A percentile compares a stretch with the other conserved stretches of the same genome.
Conservation (phyloP, 2,329 filamentous ascomycete species). For the Calonectria multiphialidica region DNA sequence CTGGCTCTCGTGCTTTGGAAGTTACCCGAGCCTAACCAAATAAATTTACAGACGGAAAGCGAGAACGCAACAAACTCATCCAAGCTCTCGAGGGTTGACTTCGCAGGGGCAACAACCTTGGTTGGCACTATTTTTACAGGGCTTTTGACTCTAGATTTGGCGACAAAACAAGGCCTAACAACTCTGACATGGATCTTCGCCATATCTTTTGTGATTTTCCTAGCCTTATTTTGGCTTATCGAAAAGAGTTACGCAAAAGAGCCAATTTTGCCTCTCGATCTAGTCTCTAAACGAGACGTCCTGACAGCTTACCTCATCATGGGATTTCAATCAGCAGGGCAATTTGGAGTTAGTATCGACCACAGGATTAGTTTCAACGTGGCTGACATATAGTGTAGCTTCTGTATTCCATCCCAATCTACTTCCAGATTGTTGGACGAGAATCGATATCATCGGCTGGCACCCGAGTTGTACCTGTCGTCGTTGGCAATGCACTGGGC, state of each 20-base stretch:
- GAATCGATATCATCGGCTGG: conserved; percentile 17
- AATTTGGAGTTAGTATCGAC: conserved; percentile 15
- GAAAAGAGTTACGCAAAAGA: conserved; percentile 12
- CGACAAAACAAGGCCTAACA: neutral
- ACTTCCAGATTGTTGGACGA: conserved; percentile 17
- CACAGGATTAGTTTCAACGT: neutral
- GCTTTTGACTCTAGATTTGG: neutral
- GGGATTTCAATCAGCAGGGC: conserved; percentile 15
- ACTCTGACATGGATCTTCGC: neutral
- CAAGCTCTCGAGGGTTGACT: conserved; percentile 7
- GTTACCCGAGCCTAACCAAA: neutral
- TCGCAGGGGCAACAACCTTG: conserved; percentile 4
- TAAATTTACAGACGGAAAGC: neutral
- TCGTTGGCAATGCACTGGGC: conserved; percentile 19
- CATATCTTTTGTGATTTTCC: neutral
- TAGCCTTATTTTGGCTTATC: neutral
- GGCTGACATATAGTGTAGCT: neutral
- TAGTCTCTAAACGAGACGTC: conserved; percentile 10
- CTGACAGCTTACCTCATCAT: conserved; percentile 11
- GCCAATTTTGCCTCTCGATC: conserved; percentile 15
- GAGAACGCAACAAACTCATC: neutral
- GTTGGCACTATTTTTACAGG: conserved; percentile 3
- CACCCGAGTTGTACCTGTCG: conserved; percentile 16
- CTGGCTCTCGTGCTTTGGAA: conserved; percentile 11
- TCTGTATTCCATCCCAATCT: conserved; percentile 18